A percentile compares a stretch with the other conserved stretches of the same genome.
Evolutionary conservation across 345 rosid species (phyloP).

Genomic region (Raphanus raphanistrum): DNA sequence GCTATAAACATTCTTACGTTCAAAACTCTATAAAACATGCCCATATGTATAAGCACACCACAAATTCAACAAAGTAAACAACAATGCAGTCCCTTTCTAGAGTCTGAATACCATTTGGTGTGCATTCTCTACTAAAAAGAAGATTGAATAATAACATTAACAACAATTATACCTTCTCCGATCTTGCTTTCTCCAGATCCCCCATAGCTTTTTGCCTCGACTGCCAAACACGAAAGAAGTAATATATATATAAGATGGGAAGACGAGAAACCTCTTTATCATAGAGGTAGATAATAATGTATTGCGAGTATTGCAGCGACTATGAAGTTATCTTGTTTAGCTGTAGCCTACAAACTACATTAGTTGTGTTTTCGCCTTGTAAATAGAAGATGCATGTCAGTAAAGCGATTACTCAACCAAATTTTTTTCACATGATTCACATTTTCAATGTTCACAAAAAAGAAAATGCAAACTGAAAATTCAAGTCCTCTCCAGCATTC

Average conservation of each 20-base stretch:
- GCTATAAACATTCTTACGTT: slow-evolving; percentile 5
- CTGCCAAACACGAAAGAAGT: slow-evolving; percentile 24
- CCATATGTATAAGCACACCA: slow-evolving; percentile 18
- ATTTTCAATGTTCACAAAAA: background rate
- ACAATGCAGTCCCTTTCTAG: slow-evolving; percentile 8
- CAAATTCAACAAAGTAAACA: slow-evolving; percentile 6
- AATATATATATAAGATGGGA: background rate
- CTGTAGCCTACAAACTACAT: too few relatives aligned
- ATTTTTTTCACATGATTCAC: background rate
- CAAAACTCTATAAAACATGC: background rate
- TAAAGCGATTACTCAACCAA: background rate
- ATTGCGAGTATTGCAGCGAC: background rate
- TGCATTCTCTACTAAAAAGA: slow-evolving; percentile 9
- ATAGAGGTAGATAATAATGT: background rate
- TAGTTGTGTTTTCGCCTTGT: too few relatives aligned
- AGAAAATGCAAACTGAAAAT: background rate
- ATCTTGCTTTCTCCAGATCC: slow-evolving; percentile 31
- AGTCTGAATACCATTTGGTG: background rate
- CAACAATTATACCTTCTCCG: slow-evolving; percentile 15
- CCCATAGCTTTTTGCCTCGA: slow-evolving; percentile 37
- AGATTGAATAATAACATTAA: background rate
- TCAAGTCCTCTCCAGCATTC: too few relatives aligned
- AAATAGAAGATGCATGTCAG: too few relatives aligned
- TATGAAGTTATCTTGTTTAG: too few relatives aligned
- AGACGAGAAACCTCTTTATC: slow-evolving; percentile 5